Base-by-base conservation (phyloP, 305 asterid species). In the Stenogyne calaminthoides region DNA sequence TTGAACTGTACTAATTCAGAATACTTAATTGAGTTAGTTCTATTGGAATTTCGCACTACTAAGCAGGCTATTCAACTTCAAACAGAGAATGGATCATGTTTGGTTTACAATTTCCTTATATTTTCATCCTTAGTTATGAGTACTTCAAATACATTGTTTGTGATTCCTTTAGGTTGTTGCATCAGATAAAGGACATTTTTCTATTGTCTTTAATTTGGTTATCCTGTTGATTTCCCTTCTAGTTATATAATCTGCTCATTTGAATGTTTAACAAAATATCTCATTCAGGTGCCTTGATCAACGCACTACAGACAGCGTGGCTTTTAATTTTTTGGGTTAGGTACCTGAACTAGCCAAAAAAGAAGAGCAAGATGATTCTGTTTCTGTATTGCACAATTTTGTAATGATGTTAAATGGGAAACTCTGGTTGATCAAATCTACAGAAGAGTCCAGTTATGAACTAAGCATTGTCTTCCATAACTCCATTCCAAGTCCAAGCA, bases 281-380 rank as follows among this genome's bases (percentile, higher is more conserved):
- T 77, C 76, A 75, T 75, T 16, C 67, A 93, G 98, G 96, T 93
- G 70, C 98, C 98, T 75, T 96, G 91, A 71, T 86, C 97, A 34
- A 93, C 92, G 34, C 91, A 91, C 85, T 93, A 93, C 88, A 93
- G 98, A 22, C n/a, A n/a, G n/a, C n/a, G n/a, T n/a, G n/a, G n/a
- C n/a, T n/a, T n/a, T n/a, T n/a, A n/a, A n/a, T n/a, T n/a, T n/a
- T n/a, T n/a, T n/a, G n/a, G n/a, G n/a, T n/a, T n/a, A n/a, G n/a
- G n/a, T 29, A 75, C 37, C 5, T 10, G 15, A 52, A 29, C 14
- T 49, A 60, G 37, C 40, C 4, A 5, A 71, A 10, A 6, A 59
- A 59, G 27, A 56, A 22, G 25, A 4, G 5, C 11, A 27, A 19
- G 15, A 15, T 9, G 14, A 19, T 47, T 47, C 19, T 47, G 19